These are phyloP conservation scores for Pelargonium cotyledonis DNA, from an alignment of 441 rosid genomes.

Conservation along the genomic window DNA sequence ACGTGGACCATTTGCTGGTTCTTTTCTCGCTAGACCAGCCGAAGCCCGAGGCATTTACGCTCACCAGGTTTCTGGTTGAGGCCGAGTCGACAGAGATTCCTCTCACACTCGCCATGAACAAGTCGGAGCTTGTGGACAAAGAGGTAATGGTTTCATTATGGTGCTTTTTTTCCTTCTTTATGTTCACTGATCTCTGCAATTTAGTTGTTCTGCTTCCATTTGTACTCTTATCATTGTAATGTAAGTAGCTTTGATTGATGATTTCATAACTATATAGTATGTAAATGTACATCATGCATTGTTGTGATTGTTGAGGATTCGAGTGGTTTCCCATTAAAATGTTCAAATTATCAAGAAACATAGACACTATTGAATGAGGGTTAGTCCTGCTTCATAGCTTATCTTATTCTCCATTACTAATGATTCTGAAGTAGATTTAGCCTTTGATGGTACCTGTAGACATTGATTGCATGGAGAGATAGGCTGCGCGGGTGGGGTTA, in stretches of 20 bases:
- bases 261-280: too few relatives aligned
- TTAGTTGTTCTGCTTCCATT: too few relatives aligned
- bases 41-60: constrained; percentile 53
- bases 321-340: not conserved
- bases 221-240: too few relatives aligned
- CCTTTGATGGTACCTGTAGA: constrained; percentile 32
- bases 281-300: too few relatives aligned
- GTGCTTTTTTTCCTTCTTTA: not conserved
- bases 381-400: not conserved
- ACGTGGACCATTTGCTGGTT: constrained; percentile 72
- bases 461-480: constrained; percentile 49
- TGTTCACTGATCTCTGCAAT: too few relatives aligned
- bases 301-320: not conserved
- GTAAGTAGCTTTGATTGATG: too few relatives aligned
- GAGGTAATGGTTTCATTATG: constrained; percentile 36
- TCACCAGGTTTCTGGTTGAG: constrained; percentile 81
- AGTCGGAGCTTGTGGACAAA: constrained; percentile 58
- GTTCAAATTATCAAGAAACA: not conserved
- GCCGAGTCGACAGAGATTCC: constrained; percentile 83
- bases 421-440: constrained; percentile 7
- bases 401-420: not conserved
- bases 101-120: constrained; percentile 68
- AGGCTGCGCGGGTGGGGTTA: constrained; percentile 74
- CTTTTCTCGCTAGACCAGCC: constrained; percentile 86
- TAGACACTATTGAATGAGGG: not conserved